Evolutionary conservation across 202 grass and related monocot genomes (phyloP).

Genomic region (Schoenoplectus tabernaemontani): DNA sequence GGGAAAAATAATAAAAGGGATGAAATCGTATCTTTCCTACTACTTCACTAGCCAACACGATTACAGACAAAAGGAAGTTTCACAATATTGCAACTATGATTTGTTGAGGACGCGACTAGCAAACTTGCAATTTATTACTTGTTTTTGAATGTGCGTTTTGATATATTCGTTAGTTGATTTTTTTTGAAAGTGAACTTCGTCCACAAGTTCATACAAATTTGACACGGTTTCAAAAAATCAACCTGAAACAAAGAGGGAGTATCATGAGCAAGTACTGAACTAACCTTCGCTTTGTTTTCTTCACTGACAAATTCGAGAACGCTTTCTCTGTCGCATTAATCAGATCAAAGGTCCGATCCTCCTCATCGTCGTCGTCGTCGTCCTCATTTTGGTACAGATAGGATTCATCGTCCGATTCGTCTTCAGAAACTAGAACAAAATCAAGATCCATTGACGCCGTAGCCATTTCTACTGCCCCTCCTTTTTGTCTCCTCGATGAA

Average conservation of each 20-base stretch:
- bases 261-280: background rate
- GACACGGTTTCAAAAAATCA: background rate
- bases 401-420: background rate
- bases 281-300: slow-evolving; percentile 20
- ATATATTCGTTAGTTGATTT: background rate
- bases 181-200: background rate
- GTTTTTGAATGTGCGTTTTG: background rate
- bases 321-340: background rate
- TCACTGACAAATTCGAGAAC: slow-evolving; percentile 18
- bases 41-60: background rate
- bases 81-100: background rate
- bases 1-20: background rate
- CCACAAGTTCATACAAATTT: background rate
- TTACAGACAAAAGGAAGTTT: background rate
- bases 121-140: background rate
- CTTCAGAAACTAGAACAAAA: slow-evolving; percentile 3
- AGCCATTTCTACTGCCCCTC: background rate
- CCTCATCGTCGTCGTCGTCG: background rate
- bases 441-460: slow-evolving; percentile 2
- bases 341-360: slow-evolving; percentile 26
- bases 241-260: background rate
- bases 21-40: background rate
- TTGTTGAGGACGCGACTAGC: background rate
- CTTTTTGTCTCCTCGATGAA: background rate
- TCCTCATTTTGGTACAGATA: background rate